Percentiles rank a stretch among this genome's conserved stretches.
These are phyloP conservation scores for Chamaenerion angustifolium DNA, from an alignment of 345 rosid species.

Conservation along the genomic window DNA sequence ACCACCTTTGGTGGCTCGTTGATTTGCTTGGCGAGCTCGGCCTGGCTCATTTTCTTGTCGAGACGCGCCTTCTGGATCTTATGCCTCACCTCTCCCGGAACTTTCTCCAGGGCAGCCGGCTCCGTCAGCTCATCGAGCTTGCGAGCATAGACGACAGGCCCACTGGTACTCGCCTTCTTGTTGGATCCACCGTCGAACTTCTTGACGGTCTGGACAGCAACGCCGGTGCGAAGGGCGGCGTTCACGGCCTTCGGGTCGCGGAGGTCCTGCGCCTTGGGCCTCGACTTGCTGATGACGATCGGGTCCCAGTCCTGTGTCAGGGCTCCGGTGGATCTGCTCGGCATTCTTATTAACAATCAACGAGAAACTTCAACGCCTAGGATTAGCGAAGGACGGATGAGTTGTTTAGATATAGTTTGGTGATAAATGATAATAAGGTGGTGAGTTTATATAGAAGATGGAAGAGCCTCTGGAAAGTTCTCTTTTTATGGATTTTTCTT, in stretches of 20 bases:
- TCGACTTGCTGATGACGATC: constrained; percentile 56
- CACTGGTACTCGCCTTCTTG: constrained; percentile 28
- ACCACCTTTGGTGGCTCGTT: constrained; percentile 69
- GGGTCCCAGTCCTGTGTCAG: constrained; percentile 74
- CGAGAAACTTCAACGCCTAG: neutral
- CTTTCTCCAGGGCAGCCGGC: constrained; percentile 44
- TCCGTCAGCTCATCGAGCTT: constrained; percentile 60
- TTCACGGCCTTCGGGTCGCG: constrained; percentile 68
- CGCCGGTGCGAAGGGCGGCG: constrained; percentile 49
- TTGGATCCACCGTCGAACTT: constrained; percentile 60
- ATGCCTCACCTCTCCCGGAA: constrained; percentile 47
- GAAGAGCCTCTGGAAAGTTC: constrained; percentile 29
- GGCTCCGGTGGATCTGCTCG: constrained; percentile 50
- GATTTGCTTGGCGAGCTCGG: constrained; percentile 63
- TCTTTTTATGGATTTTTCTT: too few species aligned
- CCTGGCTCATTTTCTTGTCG: constrained; percentile 73
- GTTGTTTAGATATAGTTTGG: neutral
- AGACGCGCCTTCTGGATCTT: constrained; percentile 54
- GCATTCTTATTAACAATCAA: constrained; percentile 21
- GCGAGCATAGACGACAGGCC: constrained; percentile 30
- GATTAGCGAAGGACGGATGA: neutral
- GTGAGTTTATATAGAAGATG: constrained; percentile 2
- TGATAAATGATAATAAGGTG: neutral
- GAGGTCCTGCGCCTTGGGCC: constrained; percentile 36
- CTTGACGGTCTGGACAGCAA: constrained; percentile 44